A percentile compares a stretch with the other conserved stretches of the same genome.
Conservation (phyloP, 2,329 filamentous ascomycete genomes). For the Diaporthe amygdali region DNA sequence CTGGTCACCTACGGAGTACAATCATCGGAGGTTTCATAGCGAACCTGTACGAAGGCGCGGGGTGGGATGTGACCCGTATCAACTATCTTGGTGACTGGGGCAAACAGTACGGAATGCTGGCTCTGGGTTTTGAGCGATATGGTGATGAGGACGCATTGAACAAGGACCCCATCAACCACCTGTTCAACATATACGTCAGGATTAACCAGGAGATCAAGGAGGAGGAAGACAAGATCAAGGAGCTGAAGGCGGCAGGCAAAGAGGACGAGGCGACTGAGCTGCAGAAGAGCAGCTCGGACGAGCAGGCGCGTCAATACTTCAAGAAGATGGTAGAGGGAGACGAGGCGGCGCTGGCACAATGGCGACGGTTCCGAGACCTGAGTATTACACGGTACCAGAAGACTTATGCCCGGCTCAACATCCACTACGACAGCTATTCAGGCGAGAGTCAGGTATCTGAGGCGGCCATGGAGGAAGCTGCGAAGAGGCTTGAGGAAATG, state of each 20-base stretch:
- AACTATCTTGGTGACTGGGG: conserved; percentile 86
- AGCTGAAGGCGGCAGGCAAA: conserved; percentile 57
- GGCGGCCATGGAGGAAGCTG: conserved; percentile 68
- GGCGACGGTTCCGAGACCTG: conserved; percentile 70
- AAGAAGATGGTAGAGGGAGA: conserved; percentile 75
- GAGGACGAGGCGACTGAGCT: conserved; percentile 55
- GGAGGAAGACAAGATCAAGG: conserved; percentile 71
- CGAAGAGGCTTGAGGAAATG: conserved; percentile 66
- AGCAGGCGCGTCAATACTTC: conserved; percentile 77
- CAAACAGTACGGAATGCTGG: conserved; percentile 76
- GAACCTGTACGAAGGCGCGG: conserved; percentile 72
- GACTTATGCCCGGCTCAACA: conserved; percentile 74
- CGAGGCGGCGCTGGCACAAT: conserved; percentile 62
- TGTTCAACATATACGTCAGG: conserved; percentile 82
- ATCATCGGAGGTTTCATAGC: conserved; percentile 81
- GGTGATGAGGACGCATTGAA: conserved; percentile 74
- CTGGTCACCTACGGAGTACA: conserved; percentile 77
- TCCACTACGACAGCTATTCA: conserved; percentile 74
- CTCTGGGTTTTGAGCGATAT: conserved; percentile 76
- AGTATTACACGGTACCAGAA: conserved; percentile 71
- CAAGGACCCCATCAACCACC: conserved; percentile 79
- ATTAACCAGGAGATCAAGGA: conserved; percentile 72
- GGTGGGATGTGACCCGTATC: conserved; percentile 76
- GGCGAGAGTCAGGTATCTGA: conserved; percentile 77
- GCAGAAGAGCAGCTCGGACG: conserved; percentile 61